Conservation (phyloP, 2,329 filamentous ascomycete genomes). For the Hypomyces perniciosus region DNA sequence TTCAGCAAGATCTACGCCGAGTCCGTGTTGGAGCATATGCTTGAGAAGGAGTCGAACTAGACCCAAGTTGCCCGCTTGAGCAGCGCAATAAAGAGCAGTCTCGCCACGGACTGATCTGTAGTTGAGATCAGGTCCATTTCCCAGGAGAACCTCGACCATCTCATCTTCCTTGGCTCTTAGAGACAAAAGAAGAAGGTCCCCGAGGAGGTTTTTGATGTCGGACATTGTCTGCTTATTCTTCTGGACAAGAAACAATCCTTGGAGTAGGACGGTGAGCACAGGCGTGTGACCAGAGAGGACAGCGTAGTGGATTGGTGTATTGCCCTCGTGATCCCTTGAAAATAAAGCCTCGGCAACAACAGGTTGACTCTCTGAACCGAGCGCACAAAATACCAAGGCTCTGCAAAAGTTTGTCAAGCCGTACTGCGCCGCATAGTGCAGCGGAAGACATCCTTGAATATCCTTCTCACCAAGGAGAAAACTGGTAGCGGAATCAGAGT, state of each 20-base stretch:
- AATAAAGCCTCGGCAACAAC: neutral
- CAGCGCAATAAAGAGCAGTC: slow-evolving; percentile 22
- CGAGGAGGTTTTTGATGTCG: neutral
- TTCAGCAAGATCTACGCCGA: slow-evolving; percentile 18
- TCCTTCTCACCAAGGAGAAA: neutral
- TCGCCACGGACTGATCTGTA: slow-evolving; percentile 14
- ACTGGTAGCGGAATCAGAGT: neutral
- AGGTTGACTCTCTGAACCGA: neutral
- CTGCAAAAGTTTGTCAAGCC: neutral
- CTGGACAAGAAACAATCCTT: neutral
- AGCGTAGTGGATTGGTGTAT: slow-evolving; percentile 9
- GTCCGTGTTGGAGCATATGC: slow-evolving; percentile 7
- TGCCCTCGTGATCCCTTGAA: neutral
- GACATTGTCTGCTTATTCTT: neutral
- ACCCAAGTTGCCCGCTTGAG: slow-evolving; percentile 15
- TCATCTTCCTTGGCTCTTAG: neutral
- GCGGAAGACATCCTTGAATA: neutral
- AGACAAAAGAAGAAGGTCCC: slow-evolving; percentile 6
- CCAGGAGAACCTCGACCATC: neutral
- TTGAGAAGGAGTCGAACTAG: slow-evolving; percentile 11
- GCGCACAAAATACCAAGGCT: neutral
- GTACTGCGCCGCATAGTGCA: neutral
- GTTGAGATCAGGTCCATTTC: slow-evolving; percentile 5
- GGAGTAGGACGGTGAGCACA: neutral
- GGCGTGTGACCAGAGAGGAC: neutral